These are phyloP conservation scores for Epichloe brachyelytri DNA, from an alignment of 2,329 filamentous ascomycete species.

Conservation along the genomic window DNA sequence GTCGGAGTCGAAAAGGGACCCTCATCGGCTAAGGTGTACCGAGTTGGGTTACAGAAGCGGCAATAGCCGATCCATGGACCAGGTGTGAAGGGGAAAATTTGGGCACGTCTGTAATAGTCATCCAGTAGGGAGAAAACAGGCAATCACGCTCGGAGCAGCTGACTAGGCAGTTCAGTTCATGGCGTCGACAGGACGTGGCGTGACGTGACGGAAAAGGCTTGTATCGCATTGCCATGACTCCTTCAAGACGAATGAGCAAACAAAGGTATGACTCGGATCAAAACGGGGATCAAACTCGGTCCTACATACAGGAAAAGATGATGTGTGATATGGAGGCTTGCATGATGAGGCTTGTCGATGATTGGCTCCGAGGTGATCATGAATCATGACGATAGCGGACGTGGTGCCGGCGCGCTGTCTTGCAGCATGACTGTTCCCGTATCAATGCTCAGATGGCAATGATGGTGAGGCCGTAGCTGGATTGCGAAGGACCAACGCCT, in stretches of 20 bases:
- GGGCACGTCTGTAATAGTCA: too few relatives aligned
- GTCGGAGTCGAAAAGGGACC: neutral
- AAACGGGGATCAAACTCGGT: neutral
- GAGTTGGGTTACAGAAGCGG: neutral
- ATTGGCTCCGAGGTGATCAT: constrained; percentile 2
- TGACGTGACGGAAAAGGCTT: neutral
- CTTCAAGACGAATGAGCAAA: neutral
- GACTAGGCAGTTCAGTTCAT: neutral
- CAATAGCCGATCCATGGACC: neutral
- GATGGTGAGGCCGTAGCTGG: neutral
- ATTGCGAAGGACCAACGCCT: neutral
- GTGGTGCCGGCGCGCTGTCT: neutral
- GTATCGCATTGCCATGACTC: neutral
- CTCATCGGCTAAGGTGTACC: too few relatives aligned
- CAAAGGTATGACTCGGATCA: neutral
- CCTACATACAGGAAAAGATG: neutral
- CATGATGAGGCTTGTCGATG: neutral
- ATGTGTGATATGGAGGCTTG: constrained; percentile 1
- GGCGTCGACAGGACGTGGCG: neutral
- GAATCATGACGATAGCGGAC: constrained; percentile 2
- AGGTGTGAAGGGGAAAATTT: neutral
- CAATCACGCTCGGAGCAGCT: neutral
- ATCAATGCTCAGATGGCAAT: neutral
- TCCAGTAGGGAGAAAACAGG: neutral
- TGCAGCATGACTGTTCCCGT: neutral